Conservation (phyloP, 495 filamentous ascomycete genomes). For the Monascus purpureus region DNA sequence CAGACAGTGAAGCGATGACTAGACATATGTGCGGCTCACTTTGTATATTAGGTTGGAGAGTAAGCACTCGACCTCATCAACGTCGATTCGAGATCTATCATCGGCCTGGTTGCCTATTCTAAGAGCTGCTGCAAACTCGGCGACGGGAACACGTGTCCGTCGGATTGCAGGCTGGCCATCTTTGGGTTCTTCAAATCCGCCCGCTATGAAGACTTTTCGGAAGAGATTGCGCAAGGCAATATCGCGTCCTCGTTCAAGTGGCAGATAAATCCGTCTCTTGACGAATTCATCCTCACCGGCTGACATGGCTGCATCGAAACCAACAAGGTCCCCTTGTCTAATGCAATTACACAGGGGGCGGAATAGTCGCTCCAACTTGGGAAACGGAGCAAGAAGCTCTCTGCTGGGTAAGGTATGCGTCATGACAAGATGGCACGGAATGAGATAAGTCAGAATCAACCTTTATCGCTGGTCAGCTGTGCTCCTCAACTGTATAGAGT, state of each 20-base stretch:
- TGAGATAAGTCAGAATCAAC: conserved; percentile 87
- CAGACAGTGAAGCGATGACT: not conserved
- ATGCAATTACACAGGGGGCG: conserved; percentile 63
- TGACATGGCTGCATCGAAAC: conserved; percentile 71
- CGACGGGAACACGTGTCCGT: conserved; percentile 64
- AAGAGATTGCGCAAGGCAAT: conserved; percentile 81
- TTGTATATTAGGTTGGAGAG: conserved; percentile 95
- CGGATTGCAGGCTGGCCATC: conserved; percentile 47
- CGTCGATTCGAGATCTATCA: conserved; percentile 53
- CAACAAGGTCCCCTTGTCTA: conserved; percentile 62
- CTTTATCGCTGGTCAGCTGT: conserved; percentile 31
- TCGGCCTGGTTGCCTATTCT: conserved; percentile 36
- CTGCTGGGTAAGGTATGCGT: conserved; percentile 67
- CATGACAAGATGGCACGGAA: conserved; percentile 81
- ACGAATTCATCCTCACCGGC: conserved; percentile 80
- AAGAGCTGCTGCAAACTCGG: conserved; percentile 61
- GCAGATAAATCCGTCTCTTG: conserved; percentile 88
- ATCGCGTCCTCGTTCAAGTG: conserved; percentile 80
- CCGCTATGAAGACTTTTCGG: conserved; percentile 74
- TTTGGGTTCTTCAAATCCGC: conserved; percentile 62
- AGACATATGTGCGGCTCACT: conserved; percentile 33
- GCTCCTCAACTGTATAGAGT: not conserved
- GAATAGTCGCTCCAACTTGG: conserved; percentile 67
- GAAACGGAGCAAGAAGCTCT: conserved; percentile 56
- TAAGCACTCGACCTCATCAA: conserved; percentile 90